Evolutionary conservation across 1,139 yeast species (phyloP).

Genomic region (Scheffersomyces titani): DNA sequence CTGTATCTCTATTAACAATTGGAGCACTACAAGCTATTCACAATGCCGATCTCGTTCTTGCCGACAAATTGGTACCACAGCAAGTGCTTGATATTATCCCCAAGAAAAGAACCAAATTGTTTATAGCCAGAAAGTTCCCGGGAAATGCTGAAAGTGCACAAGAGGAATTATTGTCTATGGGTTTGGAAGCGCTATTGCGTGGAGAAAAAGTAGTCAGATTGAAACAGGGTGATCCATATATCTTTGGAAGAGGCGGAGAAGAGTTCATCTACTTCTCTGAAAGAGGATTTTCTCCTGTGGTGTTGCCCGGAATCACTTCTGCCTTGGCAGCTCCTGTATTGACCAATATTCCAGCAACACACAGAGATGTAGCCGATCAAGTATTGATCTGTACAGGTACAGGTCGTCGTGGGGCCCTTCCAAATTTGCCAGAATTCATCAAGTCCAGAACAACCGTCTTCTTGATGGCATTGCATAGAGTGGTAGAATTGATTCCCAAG

Average conservation of each 20-base stretch:
- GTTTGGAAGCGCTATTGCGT: constrained; percentile 59
- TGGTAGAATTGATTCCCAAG: constrained; percentile 63
- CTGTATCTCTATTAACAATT: constrained; percentile 74
- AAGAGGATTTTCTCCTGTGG: constrained; percentile 71
- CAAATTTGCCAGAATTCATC: constrained; percentile 75
- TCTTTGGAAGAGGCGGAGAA: constrained; percentile 97
- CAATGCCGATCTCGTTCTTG: constrained; percentile 79
- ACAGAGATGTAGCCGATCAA: constrained; percentile 90
- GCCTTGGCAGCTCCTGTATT: constrained; percentile 90
- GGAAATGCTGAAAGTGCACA: constrained; percentile 97
- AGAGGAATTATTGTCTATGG: constrained; percentile 72
- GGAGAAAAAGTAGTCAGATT: constrained; percentile 84
- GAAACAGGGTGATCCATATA: constrained; percentile 97
- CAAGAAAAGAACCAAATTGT: constrained; percentile 60
- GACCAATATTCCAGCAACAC: constrained; percentile 87
- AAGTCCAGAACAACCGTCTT: constrained; percentile 79
- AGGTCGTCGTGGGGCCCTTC: constrained; percentile 83
- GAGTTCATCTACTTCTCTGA: constrained; percentile 69
- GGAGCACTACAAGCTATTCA: constrained; percentile 85
- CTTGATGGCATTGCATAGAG: constrained; percentile 87
- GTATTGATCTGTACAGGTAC: constrained; percentile 94
- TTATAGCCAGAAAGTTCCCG: constrained; percentile 92
- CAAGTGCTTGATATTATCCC: constrained; percentile 84
- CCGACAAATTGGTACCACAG: constrained; percentile 92
- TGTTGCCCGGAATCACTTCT: constrained; percentile 87